Percentiles rank a stretch among this genome's conserved stretches.
Conservation (phyloP, 495 filamentous ascomycete species). For the Talaromyces liani region DNA sequence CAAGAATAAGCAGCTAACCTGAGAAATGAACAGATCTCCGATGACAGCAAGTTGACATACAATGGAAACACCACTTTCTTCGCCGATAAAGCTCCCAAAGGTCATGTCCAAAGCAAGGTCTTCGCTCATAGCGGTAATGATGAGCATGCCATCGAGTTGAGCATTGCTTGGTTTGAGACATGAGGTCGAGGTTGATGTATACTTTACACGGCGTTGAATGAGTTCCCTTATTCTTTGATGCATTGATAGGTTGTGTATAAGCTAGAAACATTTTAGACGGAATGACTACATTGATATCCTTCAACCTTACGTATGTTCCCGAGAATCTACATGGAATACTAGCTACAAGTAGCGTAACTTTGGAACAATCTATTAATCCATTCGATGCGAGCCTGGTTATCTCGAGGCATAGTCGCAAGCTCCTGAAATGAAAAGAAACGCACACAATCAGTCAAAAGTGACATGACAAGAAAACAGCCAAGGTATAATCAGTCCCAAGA, state of each 20-base stretch:
- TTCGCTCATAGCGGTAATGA: slow-evolving; percentile 21
- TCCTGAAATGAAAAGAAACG: slow-evolving; percentile 1
- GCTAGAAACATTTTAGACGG: background rate
- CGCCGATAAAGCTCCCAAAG: slow-evolving; percentile 49
- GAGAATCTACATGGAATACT: background rate
- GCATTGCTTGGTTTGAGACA: slow-evolving; percentile 25
- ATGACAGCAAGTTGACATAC: slow-evolving; percentile 40
- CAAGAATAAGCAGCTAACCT: background rate
- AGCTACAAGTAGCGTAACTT: background rate
- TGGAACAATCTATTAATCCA: background rate
- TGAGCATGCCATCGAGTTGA: slow-evolving; percentile 31
- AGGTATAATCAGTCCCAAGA: background rate
- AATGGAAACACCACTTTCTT: slow-evolving; percentile 46
- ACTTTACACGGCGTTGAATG: background rate
- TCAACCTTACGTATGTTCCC: background rate
- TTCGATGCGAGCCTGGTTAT: slow-evolving; percentile 4
- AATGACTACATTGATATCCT: background rate
- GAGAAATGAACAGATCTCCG: slow-evolving; percentile 17
- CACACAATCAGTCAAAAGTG: background rate
- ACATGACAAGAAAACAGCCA: background rate
- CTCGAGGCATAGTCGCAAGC: background rate
- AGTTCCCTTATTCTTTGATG: background rate
- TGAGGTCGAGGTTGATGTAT: background rate
- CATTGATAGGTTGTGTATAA: background rate
- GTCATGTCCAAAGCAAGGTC: slow-evolving; percentile 31